phyloP scores from a whole-genome alignment of 2,329 filamentous ascomycete species.

The Fusarium austroafricanum region DNA sequence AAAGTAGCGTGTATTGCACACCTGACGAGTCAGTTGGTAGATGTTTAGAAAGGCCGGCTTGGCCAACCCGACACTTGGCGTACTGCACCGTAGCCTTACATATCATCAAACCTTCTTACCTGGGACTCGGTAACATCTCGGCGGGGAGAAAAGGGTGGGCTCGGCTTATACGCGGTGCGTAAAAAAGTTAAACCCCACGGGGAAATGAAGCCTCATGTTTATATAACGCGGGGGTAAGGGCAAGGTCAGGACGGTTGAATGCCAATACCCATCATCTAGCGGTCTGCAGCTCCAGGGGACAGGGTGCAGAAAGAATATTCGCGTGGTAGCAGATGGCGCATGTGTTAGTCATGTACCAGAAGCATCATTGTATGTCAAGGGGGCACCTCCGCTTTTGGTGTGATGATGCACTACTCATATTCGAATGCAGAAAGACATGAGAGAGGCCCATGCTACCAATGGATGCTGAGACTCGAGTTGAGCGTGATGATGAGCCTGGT shows the following conservation, averaged over 20 bases:
- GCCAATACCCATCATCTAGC: slow-evolving; percentile 14
- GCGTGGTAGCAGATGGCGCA: slow-evolving; percentile 2
- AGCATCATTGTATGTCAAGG: too few species aligned
- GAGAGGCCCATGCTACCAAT: slow-evolving; percentile 24
- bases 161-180: slow-evolving; percentile 32
- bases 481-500: slow-evolving; percentile 1
- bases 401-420: slow-evolving; percentile 25
- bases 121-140: slow-evolving; percentile 23
- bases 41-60: slow-evolving; percentile 2
- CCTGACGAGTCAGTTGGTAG: slow-evolving; percentile 15
- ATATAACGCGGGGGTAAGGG: slow-evolving; percentile 26
- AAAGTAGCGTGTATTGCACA: neutral
- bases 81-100: slow-evolving; percentile 9
- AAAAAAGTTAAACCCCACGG: slow-evolving; percentile 27
- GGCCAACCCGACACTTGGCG: neutral
- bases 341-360: neutral
- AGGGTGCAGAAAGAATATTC: slow-evolving; percentile 10
- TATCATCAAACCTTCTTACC: slow-evolving; percentile 9
- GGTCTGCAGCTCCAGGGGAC: slow-evolving; percentile 26
- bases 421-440: slow-evolving; percentile 6
- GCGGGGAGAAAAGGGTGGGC: slow-evolving; percentile 29
- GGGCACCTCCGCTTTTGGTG: too few species aligned
- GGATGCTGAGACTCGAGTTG: neutral
- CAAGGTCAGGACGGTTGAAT: slow-evolving; percentile 20
- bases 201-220: slow-evolving; percentile 34